Base-by-base conservation (phyloP, 2,329 filamentous ascomycete genomes). In the Drechslerella dactyloides region DNA sequence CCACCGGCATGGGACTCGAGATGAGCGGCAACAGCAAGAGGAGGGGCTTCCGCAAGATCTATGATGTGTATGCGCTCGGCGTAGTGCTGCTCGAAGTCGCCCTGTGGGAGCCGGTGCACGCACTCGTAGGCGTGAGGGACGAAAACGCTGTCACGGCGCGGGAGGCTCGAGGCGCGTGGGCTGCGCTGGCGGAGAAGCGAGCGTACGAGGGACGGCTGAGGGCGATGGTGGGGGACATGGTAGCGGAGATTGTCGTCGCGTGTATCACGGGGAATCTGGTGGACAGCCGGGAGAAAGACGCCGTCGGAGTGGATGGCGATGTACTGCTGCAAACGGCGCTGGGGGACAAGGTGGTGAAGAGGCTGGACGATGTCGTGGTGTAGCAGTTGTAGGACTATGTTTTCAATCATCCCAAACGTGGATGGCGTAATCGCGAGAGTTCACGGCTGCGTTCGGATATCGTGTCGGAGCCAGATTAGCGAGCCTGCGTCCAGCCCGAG, bases 11-110 rank as follows among this genome's bases (percentile, higher is more conserved):
- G 37, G 40, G 40, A 46, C 55, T 17, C 15, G 27, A 37, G 46
- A 37, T 37, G 24, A 48, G 35, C 44, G 55, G 55, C 17, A 58
- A 21, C 42, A 48, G 27, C 55, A 58, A 30, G 40, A 58, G 78
- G 8, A 76, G 77, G 52, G 76, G 79, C 0, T 85, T 81, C 62
- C 81, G 81, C 74, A 84, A 85, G 74, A 80, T 79, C 37, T 84
- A 82, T 69, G 84, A 86, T 62, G 78, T 85, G 6, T 85, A 85
- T 75, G 81, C 81, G 19, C 78, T 86, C 0, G 84, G 84, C 1
- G 78, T 85, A 6, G 79, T 85, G 2, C 76, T 85, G 3, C 78
- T 85, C 1, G 84, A 86, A 75, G 80, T 86, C 2, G 84, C 83
- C n/a, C 81, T 83, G 70, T 85, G 84, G 83, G 76, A 78, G 51